A percentile compares a stretch with the other conserved stretches of the same genome.
phyloP scores from a whole-genome alignment of 345 rosid genomes.

The Iberis pinnata region DNA sequence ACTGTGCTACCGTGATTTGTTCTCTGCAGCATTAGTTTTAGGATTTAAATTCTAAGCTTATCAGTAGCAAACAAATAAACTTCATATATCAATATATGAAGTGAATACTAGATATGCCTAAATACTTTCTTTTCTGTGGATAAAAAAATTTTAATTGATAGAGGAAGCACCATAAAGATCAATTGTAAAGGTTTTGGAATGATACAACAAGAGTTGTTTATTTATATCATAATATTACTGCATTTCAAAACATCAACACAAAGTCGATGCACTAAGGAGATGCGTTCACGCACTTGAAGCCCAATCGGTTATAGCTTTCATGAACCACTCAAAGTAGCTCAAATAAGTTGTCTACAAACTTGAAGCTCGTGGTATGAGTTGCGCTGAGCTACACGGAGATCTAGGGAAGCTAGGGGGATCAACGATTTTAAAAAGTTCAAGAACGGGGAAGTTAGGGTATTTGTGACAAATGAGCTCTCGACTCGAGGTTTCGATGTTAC shows the following conservation, averaged over 20 bases:
- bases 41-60: too few species aligned
- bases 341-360: slow-evolving; percentile 88
- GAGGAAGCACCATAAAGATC: too few species aligned
- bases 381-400: slow-evolving; percentile 84
- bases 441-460: slow-evolving; percentile 71
- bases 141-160: too few species aligned
- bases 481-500: slow-evolving; percentile 89
- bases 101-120: too few species aligned
- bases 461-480: slow-evolving; percentile 86
- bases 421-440: slow-evolving; percentile 72
- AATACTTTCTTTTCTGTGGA: too few species aligned
- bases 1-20: too few species aligned
- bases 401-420: slow-evolving; percentile 94
- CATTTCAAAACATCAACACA: slow-evolving; percentile 72
- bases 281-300: slow-evolving; percentile 85
- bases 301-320: slow-evolving; percentile 77
- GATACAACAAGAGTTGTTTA: too few species aligned
- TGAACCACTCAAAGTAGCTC: slow-evolving; percentile 82
- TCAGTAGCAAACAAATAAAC: too few species aligned
- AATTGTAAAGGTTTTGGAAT: too few species aligned
- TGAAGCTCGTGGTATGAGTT: slow-evolving; percentile 76
- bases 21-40: too few species aligned
- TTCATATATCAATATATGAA: too few species aligned
- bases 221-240: too few species aligned
- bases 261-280: slow-evolving; percentile 75